Percentiles rank a stretch among this genome's conserved stretches.
These are phyloP conservation scores for Trypanosoma theileri DNA, from an alignment of 208 protist species.

Conservation along the genomic window DNA sequence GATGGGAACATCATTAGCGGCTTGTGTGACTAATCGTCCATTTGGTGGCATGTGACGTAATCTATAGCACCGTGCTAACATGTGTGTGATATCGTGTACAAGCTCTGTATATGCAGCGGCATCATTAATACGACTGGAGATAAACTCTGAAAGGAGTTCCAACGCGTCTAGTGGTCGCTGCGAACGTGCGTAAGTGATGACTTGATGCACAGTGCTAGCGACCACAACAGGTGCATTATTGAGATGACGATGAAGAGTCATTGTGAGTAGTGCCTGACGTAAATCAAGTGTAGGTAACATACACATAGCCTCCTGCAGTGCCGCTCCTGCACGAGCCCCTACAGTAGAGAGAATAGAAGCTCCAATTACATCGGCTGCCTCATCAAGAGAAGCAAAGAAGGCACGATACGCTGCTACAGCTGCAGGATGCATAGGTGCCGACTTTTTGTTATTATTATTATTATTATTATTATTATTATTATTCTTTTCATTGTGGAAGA, in stretches of 20 bases:
- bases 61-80: conserved; percentile 63
- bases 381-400: conserved; percentile 72
- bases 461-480: too few species aligned
- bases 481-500: conserved; percentile 32
- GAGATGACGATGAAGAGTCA: conserved; percentile 81
- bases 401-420: conserved; percentile 45
- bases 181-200: conserved; percentile 54
- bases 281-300: conserved; percentile 58
- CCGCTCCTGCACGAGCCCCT: conserved; percentile 33
- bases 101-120: conserved; percentile 67
- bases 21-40: conserved; percentile 53
- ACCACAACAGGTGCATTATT: conserved; percentile 55
- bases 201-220: conserved; percentile 51
- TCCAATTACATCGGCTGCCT: conserved; percentile 59
- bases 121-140: conserved; percentile 70
- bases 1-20: conserved; percentile 25
- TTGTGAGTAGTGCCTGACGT: conserved; percentile 53
- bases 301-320: conserved; percentile 58
- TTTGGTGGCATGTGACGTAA: conserved; percentile 84
- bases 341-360: conserved; percentile 67
- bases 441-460: too few species aligned
- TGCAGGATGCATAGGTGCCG: conserved; percentile 31
- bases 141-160: conserved; percentile 74
- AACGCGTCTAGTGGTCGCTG: conserved; percentile 63
- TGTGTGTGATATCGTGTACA: conserved; percentile 54